A percentile compares a stretch with the other conserved stretches of the same genome.
Evolutionary conservation across 2,329 filamentous ascomycete species (phyloP).

Genomic region (Metarhizium anisopliae): DNA sequence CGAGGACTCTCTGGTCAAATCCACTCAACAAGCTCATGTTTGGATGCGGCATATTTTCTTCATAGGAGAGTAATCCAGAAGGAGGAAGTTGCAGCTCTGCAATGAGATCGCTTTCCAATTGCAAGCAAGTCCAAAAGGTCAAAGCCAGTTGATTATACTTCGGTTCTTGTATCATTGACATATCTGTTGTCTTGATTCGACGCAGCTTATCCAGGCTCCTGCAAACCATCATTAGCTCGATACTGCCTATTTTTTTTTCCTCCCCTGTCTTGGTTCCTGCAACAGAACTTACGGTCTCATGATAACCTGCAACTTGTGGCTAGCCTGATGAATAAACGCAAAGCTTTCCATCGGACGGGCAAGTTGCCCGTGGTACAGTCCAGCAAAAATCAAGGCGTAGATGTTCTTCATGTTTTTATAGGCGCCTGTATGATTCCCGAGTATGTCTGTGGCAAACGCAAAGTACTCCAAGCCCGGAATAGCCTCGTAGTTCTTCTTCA

Average conservation of each 20-base stretch:
- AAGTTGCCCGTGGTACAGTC: conserved; percentile 81
- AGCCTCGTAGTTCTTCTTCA: conserved; percentile 62
- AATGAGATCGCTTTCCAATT: conserved; percentile 89
- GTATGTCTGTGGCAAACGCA: conserved; percentile 74
- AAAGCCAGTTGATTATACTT: conserved; percentile 57
- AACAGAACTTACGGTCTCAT: conserved; percentile 56
- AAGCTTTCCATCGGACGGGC: conserved; percentile 81
- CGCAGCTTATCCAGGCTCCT: conserved; percentile 42
- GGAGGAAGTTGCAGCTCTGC: conserved; percentile 67
- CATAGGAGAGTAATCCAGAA: conserved; percentile 51
- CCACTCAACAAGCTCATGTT: conserved; percentile 37
- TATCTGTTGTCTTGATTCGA: conserved; percentile 25
- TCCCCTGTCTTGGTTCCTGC: neutral
- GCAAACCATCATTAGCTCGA: neutral
- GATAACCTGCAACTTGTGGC: conserved; percentile 57
- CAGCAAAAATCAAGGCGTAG: conserved; percentile 75
- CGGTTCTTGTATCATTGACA: conserved; percentile 30
- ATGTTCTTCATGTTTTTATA: conserved; percentile 76
- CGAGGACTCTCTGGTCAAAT: conserved; percentile 38
- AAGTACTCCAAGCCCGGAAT: conserved; percentile 90
- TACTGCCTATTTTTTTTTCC: neutral
- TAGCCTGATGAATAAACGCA: conserved; percentile 48
- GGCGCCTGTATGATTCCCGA: conserved; percentile 71
- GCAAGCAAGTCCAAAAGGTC: conserved; percentile 88
- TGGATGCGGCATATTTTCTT: conserved; percentile 59